Conservation (phyloP, 148 eudicot genomes). For the Silene uniflora region DNA sequence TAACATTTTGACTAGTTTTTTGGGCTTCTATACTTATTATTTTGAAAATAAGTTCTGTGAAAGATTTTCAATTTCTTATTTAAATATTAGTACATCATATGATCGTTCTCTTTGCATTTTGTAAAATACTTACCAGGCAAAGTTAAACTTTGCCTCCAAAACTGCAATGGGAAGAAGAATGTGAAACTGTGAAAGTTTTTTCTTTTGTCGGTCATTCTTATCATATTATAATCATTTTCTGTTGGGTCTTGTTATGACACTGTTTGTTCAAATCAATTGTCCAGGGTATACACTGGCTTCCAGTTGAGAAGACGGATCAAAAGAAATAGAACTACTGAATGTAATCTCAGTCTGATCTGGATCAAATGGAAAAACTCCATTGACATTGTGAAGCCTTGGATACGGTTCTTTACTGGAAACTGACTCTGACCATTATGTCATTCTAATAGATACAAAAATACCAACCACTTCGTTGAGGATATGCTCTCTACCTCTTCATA, state of each 20-base stretch:
- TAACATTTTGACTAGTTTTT: neutral
- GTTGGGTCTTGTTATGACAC: slow-evolving; percentile 5
- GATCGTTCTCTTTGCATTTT: neutral
- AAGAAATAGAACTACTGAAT: slow-evolving; percentile 13
- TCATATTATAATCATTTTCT: neutral
- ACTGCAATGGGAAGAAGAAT: neutral
- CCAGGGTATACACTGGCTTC: slow-evolving; percentile 31
- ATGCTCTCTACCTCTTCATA: neutral
- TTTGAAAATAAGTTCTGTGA: neutral
- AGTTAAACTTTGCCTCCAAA: too few relatives aligned
- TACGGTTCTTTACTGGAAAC: slow-evolving; percentile 2
- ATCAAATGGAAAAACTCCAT: slow-evolving; percentile 11
- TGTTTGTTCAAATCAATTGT: slow-evolving; percentile 13
- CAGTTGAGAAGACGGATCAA: slow-evolving; percentile 22
- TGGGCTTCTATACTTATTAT: neutral
- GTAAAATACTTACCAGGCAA: neutral
- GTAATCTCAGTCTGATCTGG: neutral
- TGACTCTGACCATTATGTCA: neutral
- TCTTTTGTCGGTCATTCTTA: neutral
- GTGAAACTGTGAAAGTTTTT: neutral
- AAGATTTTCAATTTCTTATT: too few relatives aligned
- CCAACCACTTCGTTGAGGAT: neutral
- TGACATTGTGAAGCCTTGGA: neutral
- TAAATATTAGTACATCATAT: neutral
- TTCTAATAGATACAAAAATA: neutral